Base-by-base conservation (phyloP, 257 asterid species). In the Rehmannia glutinosa region DNA sequence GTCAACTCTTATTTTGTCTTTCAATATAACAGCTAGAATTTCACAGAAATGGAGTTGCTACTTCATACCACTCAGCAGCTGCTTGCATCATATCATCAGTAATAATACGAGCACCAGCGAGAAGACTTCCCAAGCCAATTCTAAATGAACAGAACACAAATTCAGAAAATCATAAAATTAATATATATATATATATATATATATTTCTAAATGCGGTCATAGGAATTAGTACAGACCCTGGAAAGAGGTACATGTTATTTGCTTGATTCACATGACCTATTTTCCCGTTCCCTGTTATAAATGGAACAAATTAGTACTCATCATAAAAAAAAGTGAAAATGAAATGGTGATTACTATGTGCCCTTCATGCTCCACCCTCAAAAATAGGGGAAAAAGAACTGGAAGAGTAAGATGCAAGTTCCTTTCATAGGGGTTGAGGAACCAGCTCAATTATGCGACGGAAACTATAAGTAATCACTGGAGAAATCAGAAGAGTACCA, bases 241-340 rank as follows among this genome's bases (percentile, higher is more conserved):
- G 98, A 76, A 94, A 94, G 50, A 94, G 90, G 82, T 94, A 94
- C 99, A 94, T 91, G 74, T 94, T 94, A 74, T 94, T 94, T 56
- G 99, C 99, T 87, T 94, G 99, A 81, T 94, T 94, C 70, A 91
- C 99, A 69, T 88, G 89, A 30, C 97, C 97, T 41, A 72, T 74
- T 79, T 81, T 88, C 56, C 97, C 99, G 58, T 80, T 80, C 66
- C 93, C 99, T 94, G 96, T 76, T 66, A 75, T 45, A 65, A 69
- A 25, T 6, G 20, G 73, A 36, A 62, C 11, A 52, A 71, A 61
- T 68, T 54, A 66, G 45, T 30, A 35, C 43, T 55, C 55, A 39
- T 53, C 73, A 39, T 20, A 60, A 49, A 10, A 10, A 32, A 28
- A 50, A 15, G 45, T 2, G 38, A 64, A 30, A 16, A 11, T 23